These are phyloP conservation scores for Blastocystis sp. DNA, from an alignment of 352 stramenopile genomes.

Conservation along the genomic window DNA sequence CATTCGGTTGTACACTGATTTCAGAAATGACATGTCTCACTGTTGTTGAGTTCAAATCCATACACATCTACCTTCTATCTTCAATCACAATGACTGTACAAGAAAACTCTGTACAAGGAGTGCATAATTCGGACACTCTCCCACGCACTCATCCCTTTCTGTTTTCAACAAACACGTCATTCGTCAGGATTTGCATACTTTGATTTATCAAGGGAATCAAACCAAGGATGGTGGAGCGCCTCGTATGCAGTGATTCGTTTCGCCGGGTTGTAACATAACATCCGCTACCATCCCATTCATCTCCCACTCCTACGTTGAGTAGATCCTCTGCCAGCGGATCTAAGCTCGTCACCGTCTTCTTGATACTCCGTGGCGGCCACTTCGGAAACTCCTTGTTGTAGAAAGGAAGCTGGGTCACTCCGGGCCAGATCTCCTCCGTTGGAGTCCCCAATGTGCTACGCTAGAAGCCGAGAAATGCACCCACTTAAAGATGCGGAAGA, in stretches of 20 bases:
- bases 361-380: slow-evolving; percentile 72
- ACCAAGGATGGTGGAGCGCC: slow-evolving; percentile 51
- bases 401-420: slow-evolving; percentile 85
- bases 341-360: slow-evolving; percentile 36
- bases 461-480: background rate
- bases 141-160: too few relatives aligned
- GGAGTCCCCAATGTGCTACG: slow-evolving; percentile 84
- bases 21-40: slow-evolving; percentile 29
- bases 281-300: slow-evolving; percentile 21
- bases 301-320: slow-evolving; percentile 8
- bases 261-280: slow-evolving; percentile 46
- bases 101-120: background rate
- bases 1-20: slow-evolving; percentile 30
- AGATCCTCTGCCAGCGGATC: slow-evolving; percentile 46
- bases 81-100: background rate
- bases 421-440: slow-evolving; percentile 85
- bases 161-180: background rate
- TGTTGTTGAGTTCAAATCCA: too few relatives aligned
- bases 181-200: slow-evolving; percentile 39
- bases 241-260: slow-evolving; percentile 48
- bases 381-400: slow-evolving; percentile 94
- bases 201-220: slow-evolving; percentile 46
- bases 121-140: background rate
- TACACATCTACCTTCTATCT: background rate
- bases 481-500: slow-evolving; percentile 49